Evolutionary conservation across 345 rosid species (phyloP).

Genomic region (Acer campestre): DNA sequence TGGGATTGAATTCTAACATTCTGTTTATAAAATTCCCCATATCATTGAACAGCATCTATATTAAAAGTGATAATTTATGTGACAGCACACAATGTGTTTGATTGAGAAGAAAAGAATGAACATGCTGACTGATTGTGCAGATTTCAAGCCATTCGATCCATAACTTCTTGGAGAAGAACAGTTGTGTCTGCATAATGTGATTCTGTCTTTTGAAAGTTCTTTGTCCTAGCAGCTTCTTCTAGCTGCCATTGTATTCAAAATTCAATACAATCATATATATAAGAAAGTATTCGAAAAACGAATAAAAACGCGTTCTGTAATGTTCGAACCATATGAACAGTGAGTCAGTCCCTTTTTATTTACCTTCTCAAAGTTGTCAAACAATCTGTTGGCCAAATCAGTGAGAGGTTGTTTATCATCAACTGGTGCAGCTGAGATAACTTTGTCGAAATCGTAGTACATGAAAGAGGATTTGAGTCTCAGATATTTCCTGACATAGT

Average conservation of each 20-base stretch:
- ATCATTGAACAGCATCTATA: background rate
- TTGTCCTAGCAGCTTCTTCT: conserved; percentile 62
- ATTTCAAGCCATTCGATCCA: conserved; percentile 56
- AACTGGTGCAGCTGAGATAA: conserved; percentile 67
- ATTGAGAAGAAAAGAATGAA: background rate
- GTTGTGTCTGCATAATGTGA: conserved; percentile 54
- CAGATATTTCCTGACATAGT: conserved; percentile 75
- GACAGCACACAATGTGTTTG: too few species aligned
- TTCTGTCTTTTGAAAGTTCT: conserved; percentile 55
- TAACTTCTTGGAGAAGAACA: conserved; percentile 68
- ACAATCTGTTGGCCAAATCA: conserved; percentile 77
- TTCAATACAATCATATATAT: background rate
- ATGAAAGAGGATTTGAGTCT: conserved; percentile 75
- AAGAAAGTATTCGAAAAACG: background rate
- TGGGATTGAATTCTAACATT: conserved; percentile 9
- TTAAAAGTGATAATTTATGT: too few species aligned
- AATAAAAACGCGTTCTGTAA: background rate
- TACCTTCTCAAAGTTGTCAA: conserved; percentile 81
- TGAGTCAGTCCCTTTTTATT: background rate
- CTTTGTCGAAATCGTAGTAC: conserved; percentile 78
- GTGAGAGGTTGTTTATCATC: conserved; percentile 68
- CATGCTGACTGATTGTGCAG: conserved; percentile 2
- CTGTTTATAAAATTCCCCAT: background rate
- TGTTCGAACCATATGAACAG: background rate
- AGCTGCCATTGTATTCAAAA: conserved; percentile 47